Conservation (phyloP, 805 yeast species). For the Wickerhamomyces alni region DNA sequence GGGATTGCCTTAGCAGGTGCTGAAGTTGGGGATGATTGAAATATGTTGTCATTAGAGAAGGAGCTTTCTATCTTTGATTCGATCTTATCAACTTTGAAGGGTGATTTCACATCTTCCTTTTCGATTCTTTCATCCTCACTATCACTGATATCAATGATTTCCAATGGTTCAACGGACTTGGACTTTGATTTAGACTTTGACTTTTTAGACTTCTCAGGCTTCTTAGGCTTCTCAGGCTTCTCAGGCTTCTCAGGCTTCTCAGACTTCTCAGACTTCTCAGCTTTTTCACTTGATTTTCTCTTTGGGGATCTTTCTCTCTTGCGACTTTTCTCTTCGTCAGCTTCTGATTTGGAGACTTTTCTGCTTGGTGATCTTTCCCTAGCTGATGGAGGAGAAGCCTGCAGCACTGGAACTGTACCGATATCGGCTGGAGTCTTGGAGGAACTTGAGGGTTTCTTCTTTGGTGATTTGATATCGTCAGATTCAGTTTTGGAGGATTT, state of each 20-base stretch:
- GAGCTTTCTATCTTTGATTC: conserved; percentile 19
- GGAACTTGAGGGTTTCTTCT: not conserved
- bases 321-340: not conserved
- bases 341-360: not conserved
- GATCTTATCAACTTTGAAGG: conserved; percentile 7
- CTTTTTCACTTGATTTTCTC: not conserved
- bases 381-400: conserved; percentile 4
- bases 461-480: conserved; percentile 3
- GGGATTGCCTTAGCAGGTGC: conserved; percentile 17
- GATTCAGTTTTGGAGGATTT: conserved; percentile 13
- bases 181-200: not conserved
- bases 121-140: conserved; percentile 3
- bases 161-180: not conserved
- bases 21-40: conserved; percentile 25
- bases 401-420: conserved; percentile 13
- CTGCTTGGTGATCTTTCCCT: conserved; percentile 2
- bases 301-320: conserved; percentile 3
- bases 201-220: conserved; percentile 2
- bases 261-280: not conserved
- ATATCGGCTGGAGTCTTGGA: conserved; percentile 3
- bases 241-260: conserved; percentile 2
- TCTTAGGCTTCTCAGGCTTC: not conserved
- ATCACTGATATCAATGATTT: too few species aligned
- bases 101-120: conserved; percentile 3
- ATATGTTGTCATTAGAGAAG: conserved; percentile 30